Evolutionary conservation across 768 basidiomycete species (phyloP).

Genomic region (Agrocybe pediades): DNA sequence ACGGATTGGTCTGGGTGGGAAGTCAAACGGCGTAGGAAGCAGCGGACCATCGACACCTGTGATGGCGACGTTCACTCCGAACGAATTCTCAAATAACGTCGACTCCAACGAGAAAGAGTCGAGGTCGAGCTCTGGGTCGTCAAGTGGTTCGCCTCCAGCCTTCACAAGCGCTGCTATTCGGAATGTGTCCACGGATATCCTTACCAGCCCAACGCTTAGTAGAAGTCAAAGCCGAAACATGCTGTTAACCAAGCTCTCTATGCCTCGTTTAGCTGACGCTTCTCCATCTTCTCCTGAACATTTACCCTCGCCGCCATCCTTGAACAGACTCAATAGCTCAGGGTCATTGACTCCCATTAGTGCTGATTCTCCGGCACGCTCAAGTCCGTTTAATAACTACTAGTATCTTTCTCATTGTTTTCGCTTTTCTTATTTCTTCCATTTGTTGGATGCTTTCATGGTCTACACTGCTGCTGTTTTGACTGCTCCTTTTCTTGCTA

Average conservation of each 20-base stretch:
- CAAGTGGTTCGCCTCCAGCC: background rate
- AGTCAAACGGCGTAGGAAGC: background rate
- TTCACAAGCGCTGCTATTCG: background rate
- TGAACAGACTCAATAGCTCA: no score
- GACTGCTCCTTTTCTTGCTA: no score
- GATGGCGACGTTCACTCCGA: background rate
- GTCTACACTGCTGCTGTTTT: no score
- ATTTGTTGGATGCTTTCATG: no score
- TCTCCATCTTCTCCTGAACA: no score
- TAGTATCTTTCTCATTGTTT: no score
- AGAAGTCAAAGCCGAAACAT: background rate
- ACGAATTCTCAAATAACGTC: background rate
- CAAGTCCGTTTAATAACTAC: no score
- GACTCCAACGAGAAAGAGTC: background rate
- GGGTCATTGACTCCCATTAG: no score
- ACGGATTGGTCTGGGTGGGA: constrained; percentile 19
- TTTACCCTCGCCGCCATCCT: no score
- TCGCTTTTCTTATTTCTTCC: no score
- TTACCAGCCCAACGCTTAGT: background rate
- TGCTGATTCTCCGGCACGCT: no score
- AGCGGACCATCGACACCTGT: constrained; percentile 9
- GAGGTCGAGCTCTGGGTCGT: background rate
- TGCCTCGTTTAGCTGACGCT: no score
- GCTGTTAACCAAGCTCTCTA: background rate
- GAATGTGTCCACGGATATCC: background rate